Percentiles rank a stretch among this genome's conserved stretches.
These are phyloP conservation scores for Staphylotrichum longicolle DNA, from an alignment of 495 filamentous ascomycete species.

Conservation along the genomic window DNA sequence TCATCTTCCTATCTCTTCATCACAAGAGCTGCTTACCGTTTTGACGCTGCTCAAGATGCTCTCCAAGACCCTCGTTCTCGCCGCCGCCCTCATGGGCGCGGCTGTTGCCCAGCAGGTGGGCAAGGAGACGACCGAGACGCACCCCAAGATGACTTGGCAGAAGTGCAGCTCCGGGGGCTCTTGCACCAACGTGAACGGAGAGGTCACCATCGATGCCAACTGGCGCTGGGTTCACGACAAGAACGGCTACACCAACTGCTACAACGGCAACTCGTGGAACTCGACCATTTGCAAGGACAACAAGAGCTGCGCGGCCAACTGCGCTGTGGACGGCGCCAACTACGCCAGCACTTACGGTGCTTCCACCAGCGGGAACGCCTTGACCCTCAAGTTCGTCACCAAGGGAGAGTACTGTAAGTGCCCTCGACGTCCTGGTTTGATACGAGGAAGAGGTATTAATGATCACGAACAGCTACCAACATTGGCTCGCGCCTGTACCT, in stretches of 20 bases:
- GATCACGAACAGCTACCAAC: conserved; percentile 36
- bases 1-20: conserved; percentile 1
- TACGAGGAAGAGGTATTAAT: neutral
- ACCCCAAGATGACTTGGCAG: conserved; percentile 58
- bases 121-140: conserved; percentile 52
- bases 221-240: conserved; percentile 51
- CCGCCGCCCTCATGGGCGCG: conserved; percentile 44
- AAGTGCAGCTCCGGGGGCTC: conserved; percentile 52
- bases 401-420: conserved; percentile 38
- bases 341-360: conserved; percentile 49
- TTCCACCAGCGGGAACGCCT: conserved; percentile 46
- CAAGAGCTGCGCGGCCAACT: conserved; percentile 43
- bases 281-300: conserved; percentile 39
- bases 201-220: conserved; percentile 51
- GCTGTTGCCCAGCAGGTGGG: conserved; percentile 56
- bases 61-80: conserved; percentile 35
- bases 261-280: conserved; percentile 50
- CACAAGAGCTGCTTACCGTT: neutral
- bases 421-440: neutral
- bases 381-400: conserved; percentile 57
- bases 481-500: conserved; percentile 56
- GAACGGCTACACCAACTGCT: conserved; percentile 46
- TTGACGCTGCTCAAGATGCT: conserved; percentile 24
- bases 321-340: conserved; percentile 50
- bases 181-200: conserved; percentile 44